Evolutionary conservation across 169 alveolate genomes (phyloP), one percentile per base, ranked within the genome.

Genomic region (Eimeria sp.): DNA sequence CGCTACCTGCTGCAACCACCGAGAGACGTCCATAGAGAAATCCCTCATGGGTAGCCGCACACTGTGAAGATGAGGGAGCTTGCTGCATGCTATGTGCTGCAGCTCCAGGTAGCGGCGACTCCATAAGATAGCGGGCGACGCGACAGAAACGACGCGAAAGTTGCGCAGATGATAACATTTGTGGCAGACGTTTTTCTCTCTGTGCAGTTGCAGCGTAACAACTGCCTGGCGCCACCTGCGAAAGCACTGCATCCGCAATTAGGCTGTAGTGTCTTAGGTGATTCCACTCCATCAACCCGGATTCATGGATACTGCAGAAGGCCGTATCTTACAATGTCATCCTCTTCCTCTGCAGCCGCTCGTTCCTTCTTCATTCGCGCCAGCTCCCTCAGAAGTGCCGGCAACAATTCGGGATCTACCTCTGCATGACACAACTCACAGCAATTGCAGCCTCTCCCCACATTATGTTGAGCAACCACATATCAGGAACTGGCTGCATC

Each of bases 321-420:
- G 80, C 51, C 80, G 80, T 14, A 70, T 76, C 87, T 76, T 49
- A 76, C 87, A 76, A 43, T 0, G 20, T 47, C 40, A 22, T 25
- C 87, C 5, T 5, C 87, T 40, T 86, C 93, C 93, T 86, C 93
- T 63, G 43, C 82, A 51, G 65, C 80, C 49, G 78, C 93, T 58
- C 70, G 76, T 63, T 61, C 93, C 47, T 51, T 63, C 61, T 86
- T 80, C 93, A 86, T 30, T 22, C 45, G 93, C 43, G 93, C 93
- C 93, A 86, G 80, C 47, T 58, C 80, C 80, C 20, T 7, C 82
- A 86, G 93, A n/a, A 86, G 93, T 20, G 93, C 93, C 11, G 93
- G 93, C 63, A 86, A 73, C 65, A 58, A 86, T 47, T 86, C 80
- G 80, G 93, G 93, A 61, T 86, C 93, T 4, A 82, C 93, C 30